Base-by-base conservation (phyloP, 148 eudicot species). In the Rhododendron mucronatum region DNA sequence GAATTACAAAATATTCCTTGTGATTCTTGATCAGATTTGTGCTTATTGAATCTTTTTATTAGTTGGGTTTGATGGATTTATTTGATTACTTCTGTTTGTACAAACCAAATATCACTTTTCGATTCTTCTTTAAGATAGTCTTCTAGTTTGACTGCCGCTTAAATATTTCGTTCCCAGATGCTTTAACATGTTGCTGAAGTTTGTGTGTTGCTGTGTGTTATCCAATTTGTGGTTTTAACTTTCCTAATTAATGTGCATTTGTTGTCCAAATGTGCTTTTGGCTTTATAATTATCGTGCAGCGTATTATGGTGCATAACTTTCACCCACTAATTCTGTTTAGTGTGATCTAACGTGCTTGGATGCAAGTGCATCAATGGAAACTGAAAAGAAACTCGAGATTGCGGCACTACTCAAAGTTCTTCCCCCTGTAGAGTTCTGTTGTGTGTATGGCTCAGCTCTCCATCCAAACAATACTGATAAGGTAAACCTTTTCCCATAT, bases 341-440 rank as follows among this genome's bases (percentile, higher is more conserved):
- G 12, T 71, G 47, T 77, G 26, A 55, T 7, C 5, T 50, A n/a
- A 39, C 75, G 0, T 83, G 50, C 13, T 86, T 76, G 77, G 28
- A 59, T 76, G 63, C 48, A 87, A 48, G 76, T 82, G 74, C 78
- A 79, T 6, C 78, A 39, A 91, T 94, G 94, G 93, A 86, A 10
- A 83, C 79, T 28, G 87, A 88, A 73, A 86, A 79, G 67, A 89
- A 82, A 88, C 88, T 88, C 41, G 92, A 91, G 85, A 89, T 92
- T 16, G 87, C 84, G 44, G 88, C 94, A 75, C 89, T 97, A 86
- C 95, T 97, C 28, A 91, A 91, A 65, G 85, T 75, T 84, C 98
- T 97, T n/a, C 99, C 99, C 39, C 95, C 96, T n/a, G 94, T 97
- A 50, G 98, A 94, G 35, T 97, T 97, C 76, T 93, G 98, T 83